phyloP scores from a whole-genome alignment of 1,284 basidiomycete species.

The Cryptococcus sp. region DNA sequence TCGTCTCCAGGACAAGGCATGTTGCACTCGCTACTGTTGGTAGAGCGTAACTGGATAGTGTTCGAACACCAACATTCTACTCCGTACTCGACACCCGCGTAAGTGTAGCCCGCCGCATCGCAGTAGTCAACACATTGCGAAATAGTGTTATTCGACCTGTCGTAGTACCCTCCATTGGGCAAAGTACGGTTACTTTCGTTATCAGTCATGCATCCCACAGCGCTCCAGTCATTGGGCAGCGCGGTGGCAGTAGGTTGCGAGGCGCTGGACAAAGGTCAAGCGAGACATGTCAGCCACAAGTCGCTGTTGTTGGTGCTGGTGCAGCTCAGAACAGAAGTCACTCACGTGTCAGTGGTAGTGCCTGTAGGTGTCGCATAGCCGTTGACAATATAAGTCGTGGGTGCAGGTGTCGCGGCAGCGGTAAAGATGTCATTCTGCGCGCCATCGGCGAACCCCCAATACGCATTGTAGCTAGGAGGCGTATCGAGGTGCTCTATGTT shows the following conservation, averaged over 20 bases:
- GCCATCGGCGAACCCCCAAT: conserved; percentile 35
- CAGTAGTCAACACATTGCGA: conserved; percentile 1
- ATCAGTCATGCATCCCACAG: conserved; percentile 6
- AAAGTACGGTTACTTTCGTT: conserved; percentile 3
- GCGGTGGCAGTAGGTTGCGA: conserved; percentile 18
- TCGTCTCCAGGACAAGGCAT: conserved; percentile 3
- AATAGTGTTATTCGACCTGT: conserved; percentile 3
- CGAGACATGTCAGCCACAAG: too few relatives aligned
- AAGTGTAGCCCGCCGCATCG: conserved; percentile 1
- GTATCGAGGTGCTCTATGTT: conserved; percentile 59
- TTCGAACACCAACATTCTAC: conserved; percentile 1
- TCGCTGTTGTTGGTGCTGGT: too few relatives aligned
- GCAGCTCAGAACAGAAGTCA: not conserved
- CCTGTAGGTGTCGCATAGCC: conserved; percentile 6
- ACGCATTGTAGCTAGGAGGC: conserved; percentile 30
- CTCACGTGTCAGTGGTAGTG: not conserved
- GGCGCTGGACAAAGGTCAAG: not conserved
- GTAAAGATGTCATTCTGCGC: conserved; percentile 39
- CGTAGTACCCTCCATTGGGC: conserved; percentile 1
- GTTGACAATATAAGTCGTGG: conserved; percentile 12
- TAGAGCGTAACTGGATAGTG: conserved; percentile 1
- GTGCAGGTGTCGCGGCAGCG: conserved; percentile 18
- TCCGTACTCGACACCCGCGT: conserved; percentile 11
- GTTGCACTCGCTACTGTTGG: not conserved
- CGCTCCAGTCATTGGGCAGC: conserved; percentile 6